Evolutionary conservation across 352 stramenopile genomes (phyloP).

Genomic region (Phytophthora kernoviae): DNA sequence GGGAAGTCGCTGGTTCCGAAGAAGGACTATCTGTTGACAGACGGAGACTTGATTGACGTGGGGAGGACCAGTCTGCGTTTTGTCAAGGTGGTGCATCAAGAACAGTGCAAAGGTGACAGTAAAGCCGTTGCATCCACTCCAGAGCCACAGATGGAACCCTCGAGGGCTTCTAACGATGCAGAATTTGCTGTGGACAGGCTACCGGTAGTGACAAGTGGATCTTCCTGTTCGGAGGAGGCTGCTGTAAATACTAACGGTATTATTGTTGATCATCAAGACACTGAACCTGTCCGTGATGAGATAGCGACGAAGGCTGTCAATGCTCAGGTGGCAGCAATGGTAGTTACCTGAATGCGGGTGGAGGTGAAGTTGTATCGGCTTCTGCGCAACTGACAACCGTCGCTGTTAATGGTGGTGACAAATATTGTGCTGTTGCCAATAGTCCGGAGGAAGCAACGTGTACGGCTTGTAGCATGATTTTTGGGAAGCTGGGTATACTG

Average conservation of each 20-base stretch:
- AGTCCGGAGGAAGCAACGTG: slow-evolving; percentile 26
- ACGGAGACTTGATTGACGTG: slow-evolving; percentile 52
- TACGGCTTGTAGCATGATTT: slow-evolving; percentile 24
- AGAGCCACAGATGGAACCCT: slow-evolving; percentile 1
- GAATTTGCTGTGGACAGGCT: slow-evolving; percentile 9
- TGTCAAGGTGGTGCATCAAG: slow-evolving; percentile 25
- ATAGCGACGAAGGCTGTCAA: slow-evolving; percentile 1
- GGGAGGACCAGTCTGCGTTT: slow-evolving; percentile 47
- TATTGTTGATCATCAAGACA: slow-evolving; percentile 22
- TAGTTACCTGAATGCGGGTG: background rate
- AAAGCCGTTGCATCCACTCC: slow-evolving; percentile 4
- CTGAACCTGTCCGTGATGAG: slow-evolving; percentile 16
- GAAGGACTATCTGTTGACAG: slow-evolving; percentile 31
- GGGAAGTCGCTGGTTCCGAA: slow-evolving; percentile 25
- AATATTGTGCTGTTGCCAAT: slow-evolving; percentile 7
- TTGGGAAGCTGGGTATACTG: slow-evolving; percentile 44
- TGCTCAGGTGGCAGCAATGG: background rate
- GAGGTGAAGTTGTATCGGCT: background rate
- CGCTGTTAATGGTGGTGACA: background rate
- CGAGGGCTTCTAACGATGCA: slow-evolving; percentile 1
- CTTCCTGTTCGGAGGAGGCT: background rate
- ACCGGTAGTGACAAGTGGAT: background rate
- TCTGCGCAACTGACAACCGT: background rate
- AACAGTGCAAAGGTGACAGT: slow-evolving; percentile 12
- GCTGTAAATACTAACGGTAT: background rate